Conservation (phyloP, 495 filamentous ascomycete genomes). For the Tuber melanosporum region DNA sequence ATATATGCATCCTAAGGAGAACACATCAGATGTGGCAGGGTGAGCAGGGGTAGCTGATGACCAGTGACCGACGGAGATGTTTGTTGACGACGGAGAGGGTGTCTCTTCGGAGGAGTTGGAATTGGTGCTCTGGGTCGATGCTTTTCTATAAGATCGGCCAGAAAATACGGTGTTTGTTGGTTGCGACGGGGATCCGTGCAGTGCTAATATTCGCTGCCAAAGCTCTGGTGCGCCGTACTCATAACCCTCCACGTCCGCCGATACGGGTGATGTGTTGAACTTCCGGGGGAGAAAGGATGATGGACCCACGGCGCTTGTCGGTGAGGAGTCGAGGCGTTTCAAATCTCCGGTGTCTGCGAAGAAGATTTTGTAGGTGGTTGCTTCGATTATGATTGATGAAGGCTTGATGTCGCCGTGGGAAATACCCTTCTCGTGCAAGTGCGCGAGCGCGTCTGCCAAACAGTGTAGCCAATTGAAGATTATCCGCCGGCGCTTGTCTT, state of each 20-base stretch:
- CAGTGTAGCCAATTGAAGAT: constrained; percentile 86
- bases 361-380: constrained; percentile 59
- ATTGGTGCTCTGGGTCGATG: constrained; percentile 21
- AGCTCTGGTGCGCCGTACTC: constrained; percentile 83
- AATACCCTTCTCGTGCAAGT: constrained; percentile 65
- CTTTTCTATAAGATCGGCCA: constrained; percentile 34
- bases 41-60: constrained; percentile 10
- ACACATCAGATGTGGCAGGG: constrained; percentile 56
- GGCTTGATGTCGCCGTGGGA: constrained; percentile 77
- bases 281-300: constrained; percentile 24
- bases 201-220: constrained; percentile 46
- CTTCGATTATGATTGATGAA: constrained; percentile 70
- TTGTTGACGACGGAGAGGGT: constrained; percentile 22
- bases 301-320: constrained; percentile 41
- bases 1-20: constrained; percentile 67
- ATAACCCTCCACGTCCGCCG: constrained; percentile 71
- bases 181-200: constrained; percentile 36
- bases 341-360: constrained; percentile 66
- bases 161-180: constrained; percentile 42
- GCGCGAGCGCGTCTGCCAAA: constrained; percentile 67
- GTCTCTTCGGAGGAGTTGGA: constrained; percentile 8
- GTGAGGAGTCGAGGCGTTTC: constrained; percentile 51
- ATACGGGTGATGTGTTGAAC: constrained; percentile 40
- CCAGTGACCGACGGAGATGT: constrained; percentile 39
- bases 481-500: constrained; percentile 60